These are phyloP conservation scores for Lipomyces kockii DNA, from an alignment of 805 yeast genomes.

Conservation along the genomic window DNA sequence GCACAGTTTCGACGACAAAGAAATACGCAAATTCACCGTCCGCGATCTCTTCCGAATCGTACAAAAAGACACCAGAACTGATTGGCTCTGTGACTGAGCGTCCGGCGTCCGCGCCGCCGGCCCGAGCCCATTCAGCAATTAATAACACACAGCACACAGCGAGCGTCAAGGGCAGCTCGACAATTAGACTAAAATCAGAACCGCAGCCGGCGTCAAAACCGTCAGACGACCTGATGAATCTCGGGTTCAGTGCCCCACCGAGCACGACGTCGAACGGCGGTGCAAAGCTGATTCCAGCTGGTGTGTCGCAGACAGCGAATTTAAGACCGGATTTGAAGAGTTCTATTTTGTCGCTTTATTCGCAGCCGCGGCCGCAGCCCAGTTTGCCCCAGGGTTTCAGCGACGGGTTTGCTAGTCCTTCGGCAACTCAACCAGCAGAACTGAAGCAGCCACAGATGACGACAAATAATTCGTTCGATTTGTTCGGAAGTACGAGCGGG, in stretches of 20 bases:
- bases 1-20: constrained; percentile 15
- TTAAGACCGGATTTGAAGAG: constrained; percentile 85
- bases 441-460: constrained; percentile 12
- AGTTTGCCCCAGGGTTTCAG: constrained; percentile 26
- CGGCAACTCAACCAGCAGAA: constrained; percentile 12
- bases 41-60: constrained; percentile 29
- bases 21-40: constrained; percentile 23
- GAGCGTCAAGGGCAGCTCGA: constrained; percentile 31
- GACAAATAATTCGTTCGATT: constrained; percentile 5
- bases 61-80: constrained; percentile 20
- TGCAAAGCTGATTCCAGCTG: constrained; percentile 13
- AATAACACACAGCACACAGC: constrained; percentile 13
- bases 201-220: constrained; percentile 23
- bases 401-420: constrained; percentile 15
- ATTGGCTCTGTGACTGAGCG: constrained; percentile 32
- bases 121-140: background rate
- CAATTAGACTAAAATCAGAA: constrained; percentile 30
- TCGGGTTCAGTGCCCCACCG: constrained; percentile 35
- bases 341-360: constrained; percentile 84
- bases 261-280: constrained; percentile 32
- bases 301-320: constrained; percentile 36
- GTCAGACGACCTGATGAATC: constrained; percentile 21
- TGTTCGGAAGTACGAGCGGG: constrained; percentile 4
- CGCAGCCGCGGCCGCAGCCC: constrained; percentile 58
- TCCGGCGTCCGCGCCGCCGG: constrained; percentile 31